These are phyloP conservation scores for Tuber microsphaerosporum DNA, from an alignment of 495 filamentous ascomycete species.

Conservation along the genomic window DNA sequence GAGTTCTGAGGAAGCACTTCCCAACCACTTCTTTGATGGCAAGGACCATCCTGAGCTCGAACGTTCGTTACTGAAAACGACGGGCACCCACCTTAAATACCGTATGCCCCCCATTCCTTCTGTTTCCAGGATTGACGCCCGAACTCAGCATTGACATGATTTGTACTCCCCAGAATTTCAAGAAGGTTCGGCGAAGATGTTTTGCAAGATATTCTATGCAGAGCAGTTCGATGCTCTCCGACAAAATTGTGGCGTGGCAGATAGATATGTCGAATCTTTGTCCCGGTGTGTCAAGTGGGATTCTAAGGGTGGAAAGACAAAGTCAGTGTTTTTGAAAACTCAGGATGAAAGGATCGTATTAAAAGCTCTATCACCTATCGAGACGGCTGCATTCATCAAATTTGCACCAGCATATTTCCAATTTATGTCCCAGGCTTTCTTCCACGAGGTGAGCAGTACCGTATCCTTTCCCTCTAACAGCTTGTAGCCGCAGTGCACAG, in stretches of 20 bases:
- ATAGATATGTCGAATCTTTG: slow-evolving; percentile 89
- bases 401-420: slow-evolving; percentile 96
- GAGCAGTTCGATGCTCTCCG: slow-evolving; percentile 96
- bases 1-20: slow-evolving; percentile 32
- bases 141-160: background rate
- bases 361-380: slow-evolving; percentile 75
- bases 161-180: slow-evolving; percentile 53
- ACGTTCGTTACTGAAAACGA: slow-evolving; percentile 66
- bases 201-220: slow-evolving; percentile 95
- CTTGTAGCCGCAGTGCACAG: background rate
- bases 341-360: slow-evolving; percentile 89
- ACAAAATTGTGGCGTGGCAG: slow-evolving; percentile 81
- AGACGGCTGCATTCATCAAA: slow-evolving; percentile 85
- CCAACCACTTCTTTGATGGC: slow-evolving; percentile 28
- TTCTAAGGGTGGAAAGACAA: slow-evolving; percentile 95
- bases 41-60: slow-evolving; percentile 59
- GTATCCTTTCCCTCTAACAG: background rate
- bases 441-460: slow-evolving; percentile 58
- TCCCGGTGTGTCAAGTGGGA: slow-evolving; percentile 97
- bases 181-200: slow-evolving; percentile 84
- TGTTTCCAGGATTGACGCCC: background rate
- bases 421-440: slow-evolving; percentile 91
- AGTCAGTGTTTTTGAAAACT: slow-evolving; percentile 96
- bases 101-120: slow-evolving; percentile 38
- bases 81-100: slow-evolving; percentile 87